These are phyloP conservation scores for Pleurotus eryngii DNA, from an alignment of 768 basidiomycete species.

Conservation along the genomic window DNA sequence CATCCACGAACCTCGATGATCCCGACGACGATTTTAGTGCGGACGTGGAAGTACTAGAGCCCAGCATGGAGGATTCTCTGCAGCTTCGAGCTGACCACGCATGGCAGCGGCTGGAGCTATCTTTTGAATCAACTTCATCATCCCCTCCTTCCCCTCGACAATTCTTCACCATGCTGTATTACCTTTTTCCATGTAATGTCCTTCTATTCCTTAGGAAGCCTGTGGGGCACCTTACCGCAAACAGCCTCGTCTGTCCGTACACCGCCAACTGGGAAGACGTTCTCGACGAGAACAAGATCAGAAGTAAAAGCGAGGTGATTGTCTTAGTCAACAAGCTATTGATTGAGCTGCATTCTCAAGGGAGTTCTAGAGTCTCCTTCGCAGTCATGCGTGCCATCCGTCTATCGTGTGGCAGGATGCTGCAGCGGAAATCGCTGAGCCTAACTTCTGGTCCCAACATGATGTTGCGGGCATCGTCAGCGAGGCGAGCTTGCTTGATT, in stretches of 20 bases:
- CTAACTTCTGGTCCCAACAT: conserved; percentile 66
- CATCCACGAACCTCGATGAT: conserved; percentile 14
- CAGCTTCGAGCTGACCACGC: conserved; percentile 51
- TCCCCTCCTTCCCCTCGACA: conserved; percentile 56
- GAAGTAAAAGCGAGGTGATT: conserved; percentile 69
- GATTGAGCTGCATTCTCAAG: not conserved
- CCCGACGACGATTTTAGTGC: conserved; percentile 27
- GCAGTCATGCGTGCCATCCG: conserved; percentile 72
- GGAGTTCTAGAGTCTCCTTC: conserved; percentile 54
- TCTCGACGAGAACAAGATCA: conserved; percentile 66
- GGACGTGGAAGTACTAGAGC: conserved; percentile 38
- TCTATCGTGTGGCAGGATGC: conserved; percentile 66
- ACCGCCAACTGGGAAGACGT: conserved; percentile 68
- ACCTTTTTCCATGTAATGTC: conserved; percentile 88
- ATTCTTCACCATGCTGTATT: conserved; percentile 81
- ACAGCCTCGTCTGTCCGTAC: conserved; percentile 53
- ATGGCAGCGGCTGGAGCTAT: conserved; percentile 66
- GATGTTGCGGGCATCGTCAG: conserved; percentile 59
- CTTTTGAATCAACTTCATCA: conserved; percentile 51
- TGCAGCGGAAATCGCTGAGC: conserved; percentile 56
- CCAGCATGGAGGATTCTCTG: conserved; percentile 30
- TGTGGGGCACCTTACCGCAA: conserved; percentile 54
- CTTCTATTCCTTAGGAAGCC: conserved; percentile 76
- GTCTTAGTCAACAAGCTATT: not conserved
- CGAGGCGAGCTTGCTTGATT: conserved; percentile 68